Base-by-base conservation (phyloP, 73 alveolate species). In the Paramecium pentaurelia region DNA sequence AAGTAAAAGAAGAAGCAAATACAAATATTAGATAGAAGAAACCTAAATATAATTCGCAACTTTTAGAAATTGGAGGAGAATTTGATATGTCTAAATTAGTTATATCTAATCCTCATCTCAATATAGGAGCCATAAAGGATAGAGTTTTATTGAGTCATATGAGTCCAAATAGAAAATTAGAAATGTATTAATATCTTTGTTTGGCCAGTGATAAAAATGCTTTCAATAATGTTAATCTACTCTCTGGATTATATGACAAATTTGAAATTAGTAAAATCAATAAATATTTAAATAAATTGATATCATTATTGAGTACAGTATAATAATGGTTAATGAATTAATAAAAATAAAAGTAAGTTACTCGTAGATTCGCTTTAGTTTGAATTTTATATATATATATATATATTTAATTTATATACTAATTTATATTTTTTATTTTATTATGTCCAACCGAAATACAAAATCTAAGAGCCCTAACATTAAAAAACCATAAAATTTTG, bases 121-220 rank as follows among this genome's bases (percentile, higher is more conserved):
- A 47, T 45, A 45, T 80, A 4, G 91, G 91, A 22, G 71, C 47
- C 8, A 80, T 80, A 4, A 80, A 80, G 7, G 91, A 80, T 80
- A 42, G 58, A 25, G 91, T 80, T 0, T 27, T 80, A 20, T 12
- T 80, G 8, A 45, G 77, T 45, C 91, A 80, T 47, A 80, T 80
- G 91, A 80, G 64, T 32, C 91, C 91, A 11, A 80, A 80, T 27
- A 80, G 91, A 80, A 80, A 80, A 45, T 10, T 80, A 49, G 91
- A 80, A 14, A 49, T 49, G 77, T 80, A 80, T 47, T 20, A 80
- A n/a, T 80, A 80, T 44, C 32, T 80, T 5, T 42, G 71, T 25
- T 25, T 80, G 58, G 44, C 91, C 36, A 42, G 34, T 80, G 91
- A 80, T 47, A 80, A 80, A 36, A 80, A 42, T 25, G 71, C 77